Evolutionary conservation across 106 monocot species (phyloP), one percentile per base, ranked within the genome.

Genomic region (Allium fistulosum): DNA sequence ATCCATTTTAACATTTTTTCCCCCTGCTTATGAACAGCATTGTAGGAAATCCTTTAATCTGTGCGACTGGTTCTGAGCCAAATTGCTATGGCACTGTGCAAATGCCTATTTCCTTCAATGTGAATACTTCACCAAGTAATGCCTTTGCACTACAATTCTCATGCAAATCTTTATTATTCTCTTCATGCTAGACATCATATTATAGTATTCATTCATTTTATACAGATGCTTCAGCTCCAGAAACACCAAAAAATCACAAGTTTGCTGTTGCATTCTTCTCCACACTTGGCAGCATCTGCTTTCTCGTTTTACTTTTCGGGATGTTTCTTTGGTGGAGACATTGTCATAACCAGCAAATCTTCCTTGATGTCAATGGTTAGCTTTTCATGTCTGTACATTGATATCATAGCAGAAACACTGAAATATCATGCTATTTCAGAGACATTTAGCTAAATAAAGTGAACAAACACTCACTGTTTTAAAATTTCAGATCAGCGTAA

Each of bases 291-390:
- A 76, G 69, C 47, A 14, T 75, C 10, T 76, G 73, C 60, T 46
- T 76, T 15, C 50, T 85, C 16, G 4, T 74, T 22, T 14, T 71
- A 16, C 62, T 47, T 3, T 5, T 79, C 26, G 78, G 69, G 13
- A n/a, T 81, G 53, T 67, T 86, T 17, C 72, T 86, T 9, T 79
- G 81, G 80, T 78, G 81, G 78, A 81, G 79, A 66, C 78, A 76
- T 6, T 67, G 64, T 14, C 72, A 58, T 10, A 73, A 77, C 63
- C 77, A 81, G 53, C 78, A 74, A 17, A 78, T 79, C 59, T 76
- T 86, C 62, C 78, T 86, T 16, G 81, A 81, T 57, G 58, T 86
- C 48, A 78, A 67, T 48, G 81, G 85, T 86, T 22, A 69, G 76
- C 37, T 37, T 4, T 37, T 2, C 37, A 37, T 37, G 37, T 37